Conservation (phyloP, 345 rosid species). For the Anastatica hierochuntica region DNA sequence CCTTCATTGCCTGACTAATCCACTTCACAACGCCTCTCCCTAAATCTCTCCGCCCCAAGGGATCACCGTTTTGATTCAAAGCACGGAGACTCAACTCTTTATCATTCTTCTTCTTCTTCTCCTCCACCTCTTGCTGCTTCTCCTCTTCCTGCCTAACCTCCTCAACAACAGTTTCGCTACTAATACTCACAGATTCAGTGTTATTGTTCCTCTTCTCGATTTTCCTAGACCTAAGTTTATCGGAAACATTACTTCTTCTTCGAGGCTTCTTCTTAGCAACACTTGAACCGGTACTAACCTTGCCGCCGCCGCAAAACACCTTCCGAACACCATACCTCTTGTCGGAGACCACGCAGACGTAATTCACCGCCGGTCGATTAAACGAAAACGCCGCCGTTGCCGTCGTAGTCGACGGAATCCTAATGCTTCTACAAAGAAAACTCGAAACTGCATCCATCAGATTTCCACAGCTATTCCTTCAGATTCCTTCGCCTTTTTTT, state of each 20-base stretch:
- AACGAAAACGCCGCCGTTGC: constrained; percentile 21
- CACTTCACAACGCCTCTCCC: constrained; percentile 73
- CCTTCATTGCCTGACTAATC: constrained; percentile 74
- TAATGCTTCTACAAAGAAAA: constrained; percentile 36
- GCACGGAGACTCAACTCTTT: constrained; percentile 21
- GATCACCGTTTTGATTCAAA: constrained; percentile 74
- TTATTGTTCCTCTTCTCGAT: background rate
- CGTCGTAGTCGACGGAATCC: constrained; percentile 19
- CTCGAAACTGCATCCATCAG: constrained; percentile 44
- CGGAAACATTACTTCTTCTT: constrained; percentile 20
- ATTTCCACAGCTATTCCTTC: background rate
- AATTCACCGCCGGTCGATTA: constrained; percentile 25
- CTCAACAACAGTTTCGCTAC: constrained; percentile 8
- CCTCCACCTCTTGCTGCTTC: background rate
- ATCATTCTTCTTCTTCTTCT: constrained; percentile 8
- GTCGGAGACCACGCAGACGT: constrained; percentile 24
- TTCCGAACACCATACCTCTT: constrained; percentile 12
- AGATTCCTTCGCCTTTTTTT: background rate
- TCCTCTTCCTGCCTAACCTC: constrained; percentile 2
- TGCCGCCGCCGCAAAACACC: constrained; percentile 17
- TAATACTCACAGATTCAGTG: constrained; percentile 6
- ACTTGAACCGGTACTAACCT: constrained; percentile 14
- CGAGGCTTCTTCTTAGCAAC: constrained; percentile 37
- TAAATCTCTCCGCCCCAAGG: constrained; percentile 64
- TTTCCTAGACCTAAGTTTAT: constrained; percentile 16